Evolutionary conservation across 345 rosid genomes (phyloP).

Genomic region (Ailanthus altissimus): DNA sequence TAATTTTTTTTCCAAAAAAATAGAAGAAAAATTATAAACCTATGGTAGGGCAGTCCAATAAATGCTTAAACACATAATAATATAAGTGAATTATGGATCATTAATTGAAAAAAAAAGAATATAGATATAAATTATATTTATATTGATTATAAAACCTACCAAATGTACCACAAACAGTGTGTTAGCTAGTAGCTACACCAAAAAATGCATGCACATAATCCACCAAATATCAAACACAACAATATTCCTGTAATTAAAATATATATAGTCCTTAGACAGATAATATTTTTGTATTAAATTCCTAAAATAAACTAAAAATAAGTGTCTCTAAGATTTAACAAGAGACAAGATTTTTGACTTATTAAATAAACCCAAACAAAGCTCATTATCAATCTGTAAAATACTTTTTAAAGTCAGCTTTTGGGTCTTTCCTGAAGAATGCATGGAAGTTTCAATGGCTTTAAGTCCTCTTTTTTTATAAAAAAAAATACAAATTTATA

Average conservation of each 20-base stretch:
- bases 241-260: background rate
- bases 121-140: no score
- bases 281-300: background rate
- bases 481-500: no score
- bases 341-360: slow-evolving; percentile 21
- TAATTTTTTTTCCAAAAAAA: no score
- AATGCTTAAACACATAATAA: no score
- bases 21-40: no score
- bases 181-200: no score
- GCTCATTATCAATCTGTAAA: background rate
- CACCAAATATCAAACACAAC: background rate
- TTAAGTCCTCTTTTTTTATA: background rate
- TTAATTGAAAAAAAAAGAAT: no score
- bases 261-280: background rate
- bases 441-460: slow-evolving; percentile 32
- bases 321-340: background rate
- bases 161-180: background rate
- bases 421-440: slow-evolving; percentile 27
- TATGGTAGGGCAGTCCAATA: no score
- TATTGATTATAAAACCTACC: no score
- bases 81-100: no score
- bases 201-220: background rate
- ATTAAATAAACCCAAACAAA: slow-evolving; percentile 7
- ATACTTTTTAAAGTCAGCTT: slow-evolving; percentile 27
- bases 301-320: background rate